Conservation (phyloP, 2,329 filamentous ascomycete genomes). For the Fusarium palustre region DNA sequence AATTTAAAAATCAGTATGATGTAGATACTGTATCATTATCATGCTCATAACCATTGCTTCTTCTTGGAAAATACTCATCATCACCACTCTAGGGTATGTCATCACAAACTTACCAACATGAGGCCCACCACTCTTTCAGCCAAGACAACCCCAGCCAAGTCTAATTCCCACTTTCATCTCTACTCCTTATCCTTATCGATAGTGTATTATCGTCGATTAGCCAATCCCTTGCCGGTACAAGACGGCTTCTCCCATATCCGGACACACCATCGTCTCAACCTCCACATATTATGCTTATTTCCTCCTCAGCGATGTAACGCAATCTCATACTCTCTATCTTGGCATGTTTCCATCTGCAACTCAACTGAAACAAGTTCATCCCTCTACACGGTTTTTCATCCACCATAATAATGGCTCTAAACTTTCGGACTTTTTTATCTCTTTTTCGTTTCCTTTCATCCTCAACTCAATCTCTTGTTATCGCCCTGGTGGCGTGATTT, state of each 20-base stretch:
- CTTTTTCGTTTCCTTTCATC: background rate
- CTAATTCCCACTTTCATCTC: background rate
- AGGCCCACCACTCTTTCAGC: background rate
- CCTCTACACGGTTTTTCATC: background rate
- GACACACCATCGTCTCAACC: slow-evolving; percentile 12
- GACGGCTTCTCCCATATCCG: background rate
- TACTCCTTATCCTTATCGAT: background rate
- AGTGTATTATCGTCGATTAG: background rate
- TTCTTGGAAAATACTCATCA: background rate
- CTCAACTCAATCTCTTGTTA: background rate
- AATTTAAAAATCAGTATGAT: no score
- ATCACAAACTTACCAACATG: background rate
- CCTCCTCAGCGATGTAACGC: slow-evolving; percentile 6
- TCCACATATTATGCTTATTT: slow-evolving; percentile 4
- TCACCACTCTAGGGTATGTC: background rate
- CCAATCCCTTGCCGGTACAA: background rate
- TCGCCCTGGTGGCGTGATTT: slow-evolving; percentile 5
- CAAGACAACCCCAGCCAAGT: background rate
- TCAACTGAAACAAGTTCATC: background rate
- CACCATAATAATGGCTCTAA: background rate
- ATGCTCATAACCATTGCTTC: background rate
- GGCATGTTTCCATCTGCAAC: slow-evolving; percentile 11
- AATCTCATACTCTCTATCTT: background rate
- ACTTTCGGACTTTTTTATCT: background rate
- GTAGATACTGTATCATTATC: no score